Base-by-base conservation (phyloP, 2,329 filamentous ascomycete species). In the Fusarium equiseti region DNA sequence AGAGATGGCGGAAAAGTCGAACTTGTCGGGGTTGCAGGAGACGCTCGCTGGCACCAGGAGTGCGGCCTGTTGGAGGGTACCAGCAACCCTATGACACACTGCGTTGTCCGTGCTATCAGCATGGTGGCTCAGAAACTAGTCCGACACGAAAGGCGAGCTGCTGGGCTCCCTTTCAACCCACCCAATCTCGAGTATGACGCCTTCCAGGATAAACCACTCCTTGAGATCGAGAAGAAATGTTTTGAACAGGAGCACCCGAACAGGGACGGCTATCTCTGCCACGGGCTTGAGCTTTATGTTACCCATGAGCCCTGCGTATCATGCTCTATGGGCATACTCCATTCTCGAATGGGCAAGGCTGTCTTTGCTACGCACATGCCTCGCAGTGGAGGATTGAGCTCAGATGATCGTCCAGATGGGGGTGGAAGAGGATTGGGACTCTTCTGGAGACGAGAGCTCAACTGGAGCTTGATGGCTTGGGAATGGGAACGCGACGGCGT, bases 261-360 rank as follows among this genome's bases (percentile, higher is more conserved):
- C 70, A 87, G 88, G 32, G 92, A 94, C 72, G 95, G 95, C 56
- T 99, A 99, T 79, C 89, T 99, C 22, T 98, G 95, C 81, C 94
- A 97, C 72, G 93, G 94, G 58, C 87, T 99, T 31, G 95, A 98
- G 80, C 88, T 99, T 60, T 98, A 98, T 82, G 86, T 97, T 66
- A 97, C 95, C 4, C 95, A 98, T 77, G 96, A 99, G 81, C 96
- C 96, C 8, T 99, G 96, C 78, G 88, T 97, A 65, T 97, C 97
- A 88, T 99, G 96, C 81, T 94, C 92, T 38, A 98, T 98, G 96
- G 96, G 93, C 2, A 92, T 98, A 73, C 86, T 98, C 24, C 95
- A 98, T 78, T 98, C 95, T 11, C 89, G 96, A 53, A 97, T 99
- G 86, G 91, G 93, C 46, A 90, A 92, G 56, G 92, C 95, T 54